Evolutionary conservation across 2,329 filamentous ascomycete genomes (phyloP), one percentile per base, ranked within the genome.

Genomic region (Scytalidium lignicola): DNA sequence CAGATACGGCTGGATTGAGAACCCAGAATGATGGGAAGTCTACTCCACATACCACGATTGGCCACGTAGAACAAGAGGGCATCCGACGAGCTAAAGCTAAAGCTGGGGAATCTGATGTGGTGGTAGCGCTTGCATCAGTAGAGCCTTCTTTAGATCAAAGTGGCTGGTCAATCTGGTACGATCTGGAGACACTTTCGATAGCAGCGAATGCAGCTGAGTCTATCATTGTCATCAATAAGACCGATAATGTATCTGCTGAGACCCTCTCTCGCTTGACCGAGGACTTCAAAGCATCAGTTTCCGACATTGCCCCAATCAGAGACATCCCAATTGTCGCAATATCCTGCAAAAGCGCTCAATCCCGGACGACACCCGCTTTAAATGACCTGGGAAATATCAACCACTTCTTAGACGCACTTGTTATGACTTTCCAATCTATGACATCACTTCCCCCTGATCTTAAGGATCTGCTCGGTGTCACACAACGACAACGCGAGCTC

Each of bases 1-100:
- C 92, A 15, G 93, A 99, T 69, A 97, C 93, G 60, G 93, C 93
- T 18, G 93, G 93, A 1, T 81, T 99, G 57, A 78, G 90, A 44
- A 80, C 76, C 43, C 66, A 58, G 29, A 54, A 58, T 57, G 58
- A 21, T 50, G 32, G 9, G 19, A 58, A 57, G n/a, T 48, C 48
- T 15, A 52, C 50, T 8, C 44, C 49, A 6, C 46, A 46, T 13
- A 55, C 29, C 6, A 49, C 60, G 3, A 81, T 96, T 51, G 88
- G 90, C 1, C 73, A 78, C 9, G 77, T 99, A 21, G 93, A 99
- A 63, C 74, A 85, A 63, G 93, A 99, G 67, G 93, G 93, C 1
- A 97, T 99, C 62, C 82, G 86, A 45, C 78, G 93, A 44, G 93
- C 93, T 7, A 89, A 86, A 65, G 80, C 83, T 51, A 86, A 88